Evolutionary conservation across 192 early-diverging fungal species (phyloP).

Genomic region (Linnemannia zychae): DNA sequence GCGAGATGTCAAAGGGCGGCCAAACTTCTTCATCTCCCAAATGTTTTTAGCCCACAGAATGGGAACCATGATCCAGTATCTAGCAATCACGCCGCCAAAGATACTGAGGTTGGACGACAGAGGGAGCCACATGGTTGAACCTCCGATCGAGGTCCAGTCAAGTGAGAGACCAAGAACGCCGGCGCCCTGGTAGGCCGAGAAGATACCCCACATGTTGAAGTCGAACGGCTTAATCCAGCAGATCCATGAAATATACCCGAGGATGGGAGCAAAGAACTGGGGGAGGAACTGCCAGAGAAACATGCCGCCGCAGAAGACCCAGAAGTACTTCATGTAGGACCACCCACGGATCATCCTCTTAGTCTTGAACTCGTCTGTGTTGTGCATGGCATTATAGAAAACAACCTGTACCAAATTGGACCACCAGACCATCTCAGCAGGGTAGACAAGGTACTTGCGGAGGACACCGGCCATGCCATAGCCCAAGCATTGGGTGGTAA

Average conservation of each 20-base stretch:
- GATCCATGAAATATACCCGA: constrained; percentile 44
- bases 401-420: constrained; percentile 69
- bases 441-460: constrained; percentile 85
- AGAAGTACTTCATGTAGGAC: constrained; percentile 55
- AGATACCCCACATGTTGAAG: constrained; percentile 34
- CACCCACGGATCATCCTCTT: constrained; percentile 23
- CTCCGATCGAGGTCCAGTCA: constrained; percentile 70
- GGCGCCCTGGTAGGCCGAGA: constrained; percentile 61
- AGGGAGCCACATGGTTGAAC: constrained; percentile 30
- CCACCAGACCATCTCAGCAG: constrained; percentile 91
- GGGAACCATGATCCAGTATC: constrained; percentile 79
- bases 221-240: constrained; percentile 45
- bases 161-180: constrained; percentile 76
- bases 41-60: constrained; percentile 69
- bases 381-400: constrained; percentile 61
- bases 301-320: constrained; percentile 45
- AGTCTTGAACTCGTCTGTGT: constrained; percentile 37
- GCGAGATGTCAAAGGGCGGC: constrained; percentile 20
- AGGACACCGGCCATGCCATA: constrained; percentile 82
- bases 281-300: constrained; percentile 65
- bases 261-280: constrained; percentile 29
- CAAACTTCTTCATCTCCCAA: constrained; percentile 11
- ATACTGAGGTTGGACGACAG: constrained; percentile 69
- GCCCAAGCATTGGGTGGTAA: constrained; percentile 72
- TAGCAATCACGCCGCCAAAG: constrained; percentile 67